A percentile compares a stretch with the other conserved stretches of the same genome.
phyloP scores from a whole-genome alignment of 2,329 filamentous ascomycete genomes.

The Arthrobotrys entomopaga region DNA sequence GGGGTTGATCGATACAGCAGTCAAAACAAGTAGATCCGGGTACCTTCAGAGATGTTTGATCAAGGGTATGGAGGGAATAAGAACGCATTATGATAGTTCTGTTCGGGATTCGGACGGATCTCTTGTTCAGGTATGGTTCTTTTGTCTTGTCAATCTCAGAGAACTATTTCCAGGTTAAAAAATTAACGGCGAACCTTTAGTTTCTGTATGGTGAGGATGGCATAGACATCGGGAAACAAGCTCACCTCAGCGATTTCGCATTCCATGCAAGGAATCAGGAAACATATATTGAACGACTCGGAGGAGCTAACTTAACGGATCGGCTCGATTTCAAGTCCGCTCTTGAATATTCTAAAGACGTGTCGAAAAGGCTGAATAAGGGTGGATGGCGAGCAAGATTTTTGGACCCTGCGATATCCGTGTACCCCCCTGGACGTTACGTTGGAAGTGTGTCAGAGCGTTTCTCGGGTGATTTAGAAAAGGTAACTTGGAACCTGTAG shows the following conservation, averaged over 20 bases:
- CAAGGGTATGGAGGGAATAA: constrained; percentile 96
- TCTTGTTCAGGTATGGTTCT: constrained; percentile 71
- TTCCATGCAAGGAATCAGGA: constrained; percentile 88
- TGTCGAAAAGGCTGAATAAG: constrained; percentile 78
- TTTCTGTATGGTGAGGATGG: constrained; percentile 98
- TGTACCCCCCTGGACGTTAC: constrained; percentile 57
- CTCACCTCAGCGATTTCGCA: constrained; percentile 87
- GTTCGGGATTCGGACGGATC: constrained; percentile 94
- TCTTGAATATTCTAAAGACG: constrained; percentile 71
- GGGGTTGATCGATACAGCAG: constrained; percentile 97
- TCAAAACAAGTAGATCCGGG: constrained; percentile 96
- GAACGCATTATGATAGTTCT: constrained; percentile 90
- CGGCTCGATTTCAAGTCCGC: constrained; percentile 70
- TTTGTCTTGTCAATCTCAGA: background rate
- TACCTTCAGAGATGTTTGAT: constrained; percentile 97
- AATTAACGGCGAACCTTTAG: constrained; percentile 62
- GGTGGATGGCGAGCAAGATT: constrained; percentile 63
- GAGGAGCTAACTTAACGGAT: constrained; percentile 68
- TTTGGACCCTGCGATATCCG: constrained; percentile 57
- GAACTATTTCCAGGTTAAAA: background rate
- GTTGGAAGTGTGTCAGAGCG: constrained; percentile 72
- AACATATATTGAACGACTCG: constrained; percentile 79
- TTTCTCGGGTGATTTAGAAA: constrained; percentile 76
- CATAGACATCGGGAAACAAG: constrained; percentile 91
- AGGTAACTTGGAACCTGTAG: constrained; percentile 62